Evolutionary conservation across 495 filamentous ascomycete species (phyloP), one percentile per base, ranked within the genome.

Genomic region (Penicillium canariense): DNA sequence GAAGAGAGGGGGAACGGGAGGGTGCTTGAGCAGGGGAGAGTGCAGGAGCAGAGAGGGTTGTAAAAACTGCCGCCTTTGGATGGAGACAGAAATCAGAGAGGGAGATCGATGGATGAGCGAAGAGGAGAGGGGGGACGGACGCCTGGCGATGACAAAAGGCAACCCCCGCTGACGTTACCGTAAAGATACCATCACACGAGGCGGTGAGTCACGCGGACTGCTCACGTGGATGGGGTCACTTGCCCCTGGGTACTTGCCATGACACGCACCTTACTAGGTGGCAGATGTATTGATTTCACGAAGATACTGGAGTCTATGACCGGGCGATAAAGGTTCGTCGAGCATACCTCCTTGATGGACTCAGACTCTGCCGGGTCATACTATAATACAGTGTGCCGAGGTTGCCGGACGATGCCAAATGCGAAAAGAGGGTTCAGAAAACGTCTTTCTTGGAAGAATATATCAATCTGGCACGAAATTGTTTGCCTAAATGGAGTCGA

Each of bases 101-200:
- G 50, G 40, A 50, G 27, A 46, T 30, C 34, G 50, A 48, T 49
- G 58, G 12, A 48, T 42, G 34, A 49, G 38, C 46, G 22, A 17
- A 52, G 52, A 39, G 57, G 56, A 58, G 49, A 56, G 52, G 63
- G 51, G 48, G 50, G 58, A 38, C 47, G 34, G 45, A 49, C 34
- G 34, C 31, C 40, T 46, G 47, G 54, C 49, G 62, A 69, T 68
- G 66, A 66, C 65, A 63, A 63, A 63, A 61, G 55, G 63, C 56
- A 57, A 56, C 52, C 63, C 63, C 66, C 63, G 63, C 66, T 68
- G 60, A 67, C 60, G 62, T 60, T 65, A 66, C 55, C 52, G 51
- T 64, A 57, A 48, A 44, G 40, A 59, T 54, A 60, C 55, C 52
- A 70, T 71, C 68, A 71, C 68, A 63, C 61, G 64, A 59, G 71